Evolutionary conservation across 139 green algal species (phyloP).

Genomic region (Gonium pectorale): DNA sequence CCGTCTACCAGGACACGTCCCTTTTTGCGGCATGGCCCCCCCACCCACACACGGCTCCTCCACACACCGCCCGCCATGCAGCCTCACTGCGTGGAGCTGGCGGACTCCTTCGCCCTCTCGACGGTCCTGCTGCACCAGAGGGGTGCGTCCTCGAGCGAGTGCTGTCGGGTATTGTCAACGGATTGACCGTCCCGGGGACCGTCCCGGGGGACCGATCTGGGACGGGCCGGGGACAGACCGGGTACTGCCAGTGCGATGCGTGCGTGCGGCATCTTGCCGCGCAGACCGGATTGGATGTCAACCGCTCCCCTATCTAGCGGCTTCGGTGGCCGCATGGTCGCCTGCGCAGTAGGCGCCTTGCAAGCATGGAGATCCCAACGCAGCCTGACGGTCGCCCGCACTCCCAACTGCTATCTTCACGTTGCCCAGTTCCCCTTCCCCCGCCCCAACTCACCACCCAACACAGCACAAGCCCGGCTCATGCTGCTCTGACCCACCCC

Average conservation of each 20-base stretch:
- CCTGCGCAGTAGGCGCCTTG: too few species aligned
- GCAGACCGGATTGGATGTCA: background rate
- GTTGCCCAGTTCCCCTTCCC: background rate
- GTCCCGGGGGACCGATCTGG: too few species aligned
- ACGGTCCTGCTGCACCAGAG: slow-evolving; percentile 51
- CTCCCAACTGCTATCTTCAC: too few species aligned
- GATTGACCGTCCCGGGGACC: too few species aligned
- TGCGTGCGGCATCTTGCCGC: background rate
- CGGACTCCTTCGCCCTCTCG: slow-evolving; percentile 45
- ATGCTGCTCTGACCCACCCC: background rate
- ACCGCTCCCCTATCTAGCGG: background rate
- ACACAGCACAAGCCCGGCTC: too few species aligned
- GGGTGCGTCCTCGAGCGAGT: slow-evolving; percentile 11
- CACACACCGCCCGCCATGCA: background rate
- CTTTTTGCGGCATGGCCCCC: too few species aligned
- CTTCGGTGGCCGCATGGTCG: background rate
- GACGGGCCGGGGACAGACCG: background rate
- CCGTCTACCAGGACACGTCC: too few species aligned
- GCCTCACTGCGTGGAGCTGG: slow-evolving; percentile 47
- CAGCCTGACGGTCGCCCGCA: too few species aligned
- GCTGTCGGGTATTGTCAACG: background rate
- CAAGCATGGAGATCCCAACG: too few species aligned
- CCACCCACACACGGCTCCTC: too few species aligned
- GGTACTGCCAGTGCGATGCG: background rate
- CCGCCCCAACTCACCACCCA: background rate